phyloP scores from a whole-genome alignment of 2,329 filamentous ascomycete genomes.

The Helotiales sp. region DNA sequence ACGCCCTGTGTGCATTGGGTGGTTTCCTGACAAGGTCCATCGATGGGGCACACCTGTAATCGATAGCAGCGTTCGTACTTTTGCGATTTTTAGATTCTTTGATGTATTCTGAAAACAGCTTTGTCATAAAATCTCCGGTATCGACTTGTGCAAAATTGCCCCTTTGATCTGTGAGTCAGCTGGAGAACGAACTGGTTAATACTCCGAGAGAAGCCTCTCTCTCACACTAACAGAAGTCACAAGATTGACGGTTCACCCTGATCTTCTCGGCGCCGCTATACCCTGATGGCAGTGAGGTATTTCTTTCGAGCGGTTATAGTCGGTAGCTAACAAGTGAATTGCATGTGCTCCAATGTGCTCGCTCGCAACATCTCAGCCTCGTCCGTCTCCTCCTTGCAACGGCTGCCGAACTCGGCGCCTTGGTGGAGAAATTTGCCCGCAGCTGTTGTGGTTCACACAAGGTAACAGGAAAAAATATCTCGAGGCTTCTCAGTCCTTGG shows the following conservation, averaged over 20 bases:
- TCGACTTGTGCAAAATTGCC: background rate
- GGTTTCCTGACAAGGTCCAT: constrained; percentile 23
- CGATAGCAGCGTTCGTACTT: constrained; percentile 39
- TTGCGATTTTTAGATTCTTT: constrained; percentile 38
- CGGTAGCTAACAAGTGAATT: constrained; percentile 4
- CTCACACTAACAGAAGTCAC: no score
- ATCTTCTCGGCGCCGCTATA: background rate
- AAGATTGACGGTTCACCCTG: background rate
- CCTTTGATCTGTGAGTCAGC: background rate
- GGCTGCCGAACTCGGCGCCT: constrained; percentile 26
- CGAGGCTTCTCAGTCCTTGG: constrained; percentile 10
- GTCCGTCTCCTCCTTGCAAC: constrained; percentile 6
- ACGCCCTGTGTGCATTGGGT: constrained; percentile 36
- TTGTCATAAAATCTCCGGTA: constrained; percentile 19
- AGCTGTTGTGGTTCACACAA: constrained; percentile 22
- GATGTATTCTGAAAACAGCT: constrained; percentile 34
- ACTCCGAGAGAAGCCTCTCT: background rate
- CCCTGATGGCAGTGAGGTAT: background rate
- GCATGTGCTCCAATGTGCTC: constrained; percentile 5
- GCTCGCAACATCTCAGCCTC: constrained; percentile 13
- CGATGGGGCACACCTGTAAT: constrained; percentile 37
- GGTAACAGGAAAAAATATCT: constrained; percentile 22
- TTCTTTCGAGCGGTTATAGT: constrained; percentile 17
- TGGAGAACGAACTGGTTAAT: background rate
- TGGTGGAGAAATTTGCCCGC: constrained; percentile 18